Evolutionary conservation across 306 rosid species (phyloP).

Genomic region (Astragalus glycyphyllos): DNA sequence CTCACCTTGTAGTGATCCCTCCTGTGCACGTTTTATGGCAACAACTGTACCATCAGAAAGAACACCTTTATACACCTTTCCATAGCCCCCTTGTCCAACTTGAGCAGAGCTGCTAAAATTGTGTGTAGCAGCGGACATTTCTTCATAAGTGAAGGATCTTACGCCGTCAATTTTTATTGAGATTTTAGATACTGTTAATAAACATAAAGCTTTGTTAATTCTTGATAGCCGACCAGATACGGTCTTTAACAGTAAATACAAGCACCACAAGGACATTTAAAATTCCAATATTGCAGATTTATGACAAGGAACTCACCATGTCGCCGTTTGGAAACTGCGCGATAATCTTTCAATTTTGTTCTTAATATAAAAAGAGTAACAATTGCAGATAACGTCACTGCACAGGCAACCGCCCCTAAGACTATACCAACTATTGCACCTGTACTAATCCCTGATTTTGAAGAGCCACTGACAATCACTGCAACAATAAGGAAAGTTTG

Average conservation of each 20-base stretch:
- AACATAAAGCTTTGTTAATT: constrained; percentile 42
- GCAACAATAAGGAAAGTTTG: constrained; percentile 46
- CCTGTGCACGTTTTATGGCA: constrained; percentile 92
- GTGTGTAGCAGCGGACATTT: constrained; percentile 70
- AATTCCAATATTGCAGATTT: constrained; percentile 29
- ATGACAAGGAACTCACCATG: constrained; percentile 66
- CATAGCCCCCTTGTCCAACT: constrained; percentile 88
- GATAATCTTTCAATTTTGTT: constrained; percentile 45
- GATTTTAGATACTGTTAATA: constrained; percentile 61
- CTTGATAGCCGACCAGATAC: constrained; percentile 13
- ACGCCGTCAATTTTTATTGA: constrained; percentile 73
- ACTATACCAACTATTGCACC: constrained; percentile 76
- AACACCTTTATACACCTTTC: constrained; percentile 78
- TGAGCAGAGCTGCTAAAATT: constrained; percentile 64
- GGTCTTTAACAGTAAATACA: constrained; percentile 20
- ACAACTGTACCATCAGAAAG: constrained; percentile 65
- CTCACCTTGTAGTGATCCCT: constrained; percentile 82
- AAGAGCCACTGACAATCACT: constrained; percentile 39
- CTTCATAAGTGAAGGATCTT: constrained; percentile 63
- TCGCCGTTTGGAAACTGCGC: constrained; percentile 59
- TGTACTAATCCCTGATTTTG: constrained; percentile 61
- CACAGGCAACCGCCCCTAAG: constrained; percentile 77
- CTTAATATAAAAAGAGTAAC: constrained; percentile 70
- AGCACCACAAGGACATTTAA: constrained; percentile 1
- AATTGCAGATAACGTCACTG: constrained; percentile 65